phyloP scores from a whole-genome alignment of 83 land plant species.

The Isoetes engelmannii region DNA sequence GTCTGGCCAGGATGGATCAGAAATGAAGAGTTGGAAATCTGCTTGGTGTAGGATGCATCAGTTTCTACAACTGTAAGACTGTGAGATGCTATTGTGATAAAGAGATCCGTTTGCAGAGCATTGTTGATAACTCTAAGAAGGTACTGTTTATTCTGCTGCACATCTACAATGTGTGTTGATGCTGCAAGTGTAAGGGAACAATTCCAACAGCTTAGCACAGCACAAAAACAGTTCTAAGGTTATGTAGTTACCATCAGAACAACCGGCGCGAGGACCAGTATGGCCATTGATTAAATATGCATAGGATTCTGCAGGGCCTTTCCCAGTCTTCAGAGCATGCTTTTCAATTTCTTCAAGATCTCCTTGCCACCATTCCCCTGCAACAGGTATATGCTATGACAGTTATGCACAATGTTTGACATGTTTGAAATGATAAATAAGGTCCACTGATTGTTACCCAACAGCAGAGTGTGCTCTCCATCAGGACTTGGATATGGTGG shows the following conservation, averaged over 20 bases:
- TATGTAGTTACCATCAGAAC: neutral
- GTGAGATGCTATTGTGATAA: neutral
- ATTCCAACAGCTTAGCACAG: too few relatives aligned
- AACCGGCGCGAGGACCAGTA: neutral
- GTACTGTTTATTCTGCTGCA: neutral
- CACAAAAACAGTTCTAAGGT: neutral
- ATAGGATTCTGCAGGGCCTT: neutral
- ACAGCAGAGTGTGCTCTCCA: neutral
- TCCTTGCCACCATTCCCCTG: neutral
- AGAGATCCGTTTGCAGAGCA: neutral
- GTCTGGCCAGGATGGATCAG: neutral
- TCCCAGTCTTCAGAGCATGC: neutral
- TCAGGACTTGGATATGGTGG: neutral
- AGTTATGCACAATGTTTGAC: neutral
- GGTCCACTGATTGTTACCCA: neutral
- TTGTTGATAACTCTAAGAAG: neutral
- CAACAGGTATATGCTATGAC: neutral
- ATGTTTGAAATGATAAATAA: too few relatives aligned
- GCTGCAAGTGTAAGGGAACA: neutral
- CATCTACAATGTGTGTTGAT: neutral
- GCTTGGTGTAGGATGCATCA: conserved; percentile 1
- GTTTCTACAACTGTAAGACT: neutral
- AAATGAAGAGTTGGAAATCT: neutral
- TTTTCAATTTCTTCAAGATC: neutral
- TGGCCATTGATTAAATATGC: neutral